Percentiles rank a stretch among this genome's conserved stretches.
Evolutionary conservation across 2,329 filamentous ascomycete species (phyloP).

Genomic region (Delphinella strobiligena): DNA sequence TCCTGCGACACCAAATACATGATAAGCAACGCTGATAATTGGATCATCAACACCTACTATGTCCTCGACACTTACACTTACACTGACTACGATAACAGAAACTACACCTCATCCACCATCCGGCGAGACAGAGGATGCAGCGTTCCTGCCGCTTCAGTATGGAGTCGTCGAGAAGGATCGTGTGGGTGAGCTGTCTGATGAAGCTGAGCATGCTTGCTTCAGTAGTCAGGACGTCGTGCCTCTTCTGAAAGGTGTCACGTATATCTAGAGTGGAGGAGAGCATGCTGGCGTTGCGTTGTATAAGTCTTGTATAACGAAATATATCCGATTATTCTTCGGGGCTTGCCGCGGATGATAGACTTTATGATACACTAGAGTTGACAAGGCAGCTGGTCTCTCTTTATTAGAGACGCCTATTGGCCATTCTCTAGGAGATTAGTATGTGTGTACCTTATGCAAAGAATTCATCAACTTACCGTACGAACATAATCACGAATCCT

Average conservation of each 20-base stretch:
- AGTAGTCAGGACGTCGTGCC: conserved; percentile 2
- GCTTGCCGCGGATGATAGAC: too few relatives aligned
- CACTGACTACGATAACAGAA: conserved; percentile 37
- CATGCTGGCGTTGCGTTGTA: too few relatives aligned
- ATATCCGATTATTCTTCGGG: too few relatives aligned
- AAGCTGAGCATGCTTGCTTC: conserved; percentile 1
- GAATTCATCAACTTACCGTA: too few relatives aligned
- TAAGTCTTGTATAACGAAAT: too few relatives aligned
- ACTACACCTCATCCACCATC: conserved; percentile 15
- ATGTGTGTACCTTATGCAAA: too few relatives aligned
- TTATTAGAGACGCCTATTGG: too few relatives aligned
- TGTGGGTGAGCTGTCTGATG: neutral
- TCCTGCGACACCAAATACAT: neutral
- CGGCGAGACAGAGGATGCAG: neutral
- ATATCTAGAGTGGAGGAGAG: too few relatives aligned
- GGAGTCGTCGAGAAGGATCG: neutral
- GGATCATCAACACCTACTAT: neutral
- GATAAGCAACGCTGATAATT: neutral
- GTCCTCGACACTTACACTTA: conserved; percentile 46
- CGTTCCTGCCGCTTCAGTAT: neutral
- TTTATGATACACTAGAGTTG: too few relatives aligned
- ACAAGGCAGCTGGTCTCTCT: too few relatives aligned
- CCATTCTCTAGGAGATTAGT: too few relatives aligned
- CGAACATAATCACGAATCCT: too few relatives aligned
- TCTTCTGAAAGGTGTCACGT: conserved; percentile 1